These are phyloP conservation scores for Ophiostoma quercus DNA, from an alignment of 2,329 filamentous ascomycete species.

Conservation along the genomic window DNA sequence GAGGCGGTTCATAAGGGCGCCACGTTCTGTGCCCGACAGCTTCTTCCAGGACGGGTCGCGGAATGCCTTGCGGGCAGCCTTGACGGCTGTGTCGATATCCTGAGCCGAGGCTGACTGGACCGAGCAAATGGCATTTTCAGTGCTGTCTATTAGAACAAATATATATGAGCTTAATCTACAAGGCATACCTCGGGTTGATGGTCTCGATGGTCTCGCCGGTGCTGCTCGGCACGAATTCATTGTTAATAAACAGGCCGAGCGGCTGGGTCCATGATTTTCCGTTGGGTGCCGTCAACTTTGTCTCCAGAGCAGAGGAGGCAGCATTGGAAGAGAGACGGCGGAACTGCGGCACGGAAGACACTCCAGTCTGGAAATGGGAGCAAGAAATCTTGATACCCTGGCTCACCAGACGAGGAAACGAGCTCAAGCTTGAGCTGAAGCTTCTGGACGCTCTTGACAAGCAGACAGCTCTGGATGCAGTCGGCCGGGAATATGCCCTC, in stretches of 20 bases:
- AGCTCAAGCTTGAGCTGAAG: not conserved
- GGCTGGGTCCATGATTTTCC: conserved; percentile 67
- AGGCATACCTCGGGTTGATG: conserved; percentile 61
- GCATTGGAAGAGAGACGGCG: not conserved
- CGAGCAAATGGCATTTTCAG: conserved; percentile 62
- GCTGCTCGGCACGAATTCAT: conserved; percentile 67
- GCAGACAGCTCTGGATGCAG: not conserved
- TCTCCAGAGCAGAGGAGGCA: conserved; percentile 30
- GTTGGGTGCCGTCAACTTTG: conserved; percentile 70
- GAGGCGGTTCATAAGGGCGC: conserved; percentile 62
- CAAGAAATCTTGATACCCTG: not conserved
- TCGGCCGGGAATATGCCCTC: not conserved
- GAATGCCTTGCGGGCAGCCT: conserved; percentile 64
- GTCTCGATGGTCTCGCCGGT: conserved; percentile 59
- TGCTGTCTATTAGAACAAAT: conserved; percentile 32
- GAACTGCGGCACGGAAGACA: not conserved
- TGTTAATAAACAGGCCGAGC: conserved; percentile 76
- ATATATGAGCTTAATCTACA: too few relatives aligned
- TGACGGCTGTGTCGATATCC: conserved; percentile 66
- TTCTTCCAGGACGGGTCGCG: conserved; percentile 62
- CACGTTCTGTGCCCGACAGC: conserved; percentile 62
- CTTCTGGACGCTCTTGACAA: conserved; percentile 6
- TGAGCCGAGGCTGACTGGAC: conserved; percentile 63
- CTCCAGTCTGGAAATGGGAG: not conserved
- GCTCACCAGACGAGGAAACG: not conserved